Base-by-base conservation (phyloP, 768 basidiomycete genomes). In the Boletus huronensis region DNA sequence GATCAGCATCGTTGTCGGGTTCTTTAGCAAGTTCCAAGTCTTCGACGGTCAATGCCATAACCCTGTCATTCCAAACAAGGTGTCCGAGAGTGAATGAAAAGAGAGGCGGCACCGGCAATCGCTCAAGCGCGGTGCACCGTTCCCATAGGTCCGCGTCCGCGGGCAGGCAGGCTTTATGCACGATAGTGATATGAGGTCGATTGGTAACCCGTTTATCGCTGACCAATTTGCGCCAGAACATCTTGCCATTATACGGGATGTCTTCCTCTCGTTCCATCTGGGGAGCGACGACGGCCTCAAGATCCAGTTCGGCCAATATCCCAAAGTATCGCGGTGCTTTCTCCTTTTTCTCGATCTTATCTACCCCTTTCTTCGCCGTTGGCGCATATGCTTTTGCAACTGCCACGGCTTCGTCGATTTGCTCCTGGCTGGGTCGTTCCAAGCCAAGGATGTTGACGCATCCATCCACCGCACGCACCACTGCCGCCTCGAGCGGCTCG, bases 101-200 rank as follows among this genome's bases (percentile, higher is more conserved):
- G 50, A 81, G 55, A 1, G 86, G 84, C 11, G 82, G 76, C 0
- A 53, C 41, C 7, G 59, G 54, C 32, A 64, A 52, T 36, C 3
- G 57, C n/a, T 55, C 53, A 6, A 70, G 46, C 8, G 28, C 41
- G 1, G 29, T 7, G 38, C 69, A 70, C 21, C 49, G 65, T 11
- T 73, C 66, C 85, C 85, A 87, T 9, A 84, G 65, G 32, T 58
- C 64, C 28, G 52, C 35, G 8, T 70, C 64, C 65, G 64, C 42
- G 0, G 71, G 69, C 6, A 78, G 70, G n/a, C 70, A 54, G 21
- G 83, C 84, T 58, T 69, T 67, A 70, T 99, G 97, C 29, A 87
- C 86, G 55, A 98, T 74, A 2, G 96, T 98, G 52, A 97, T 77
- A 71, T 98, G 97, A 1, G 95, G 93, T 4, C 79, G 72, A 38